phyloP scores from a whole-genome alignment of 805 yeast species.

The Hanseniaspora lindneri region DNA sequence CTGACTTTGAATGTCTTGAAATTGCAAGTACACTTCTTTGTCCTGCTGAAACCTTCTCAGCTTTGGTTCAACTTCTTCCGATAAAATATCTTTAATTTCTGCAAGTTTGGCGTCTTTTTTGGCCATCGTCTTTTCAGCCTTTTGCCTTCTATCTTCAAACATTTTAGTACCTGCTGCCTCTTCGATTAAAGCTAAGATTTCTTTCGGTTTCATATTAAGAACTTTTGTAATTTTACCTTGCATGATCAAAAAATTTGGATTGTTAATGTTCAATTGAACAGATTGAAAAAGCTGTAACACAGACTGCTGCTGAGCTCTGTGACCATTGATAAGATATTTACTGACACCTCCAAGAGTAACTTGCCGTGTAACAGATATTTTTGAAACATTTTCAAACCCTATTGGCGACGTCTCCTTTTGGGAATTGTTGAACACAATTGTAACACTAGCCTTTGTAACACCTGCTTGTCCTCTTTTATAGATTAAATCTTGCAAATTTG shows the following conservation, averaged over 20 bases:
- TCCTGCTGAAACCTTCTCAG: conserved; percentile 68
- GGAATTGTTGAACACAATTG: conserved; percentile 82
- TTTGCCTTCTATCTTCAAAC: conserved; percentile 85
- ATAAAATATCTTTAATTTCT: conserved; percentile 59
- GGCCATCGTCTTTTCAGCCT: conserved; percentile 81
- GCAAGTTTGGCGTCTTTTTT: conserved; percentile 77
- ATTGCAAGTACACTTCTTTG: conserved; percentile 71
- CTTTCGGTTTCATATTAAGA: conserved; percentile 87
- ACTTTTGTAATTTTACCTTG: conserved; percentile 98
- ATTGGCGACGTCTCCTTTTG: conserved; percentile 72
- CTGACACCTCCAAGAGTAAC: conserved; percentile 83
- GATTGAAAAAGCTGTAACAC: conserved; percentile 84
- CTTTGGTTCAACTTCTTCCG: conserved; percentile 89
- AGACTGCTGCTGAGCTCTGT: conserved; percentile 87
- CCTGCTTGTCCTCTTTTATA: conserved; percentile 98
- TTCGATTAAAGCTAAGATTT: conserved; percentile 79
- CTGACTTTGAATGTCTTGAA: conserved; percentile 71
- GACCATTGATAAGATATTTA: conserved; percentile 88
- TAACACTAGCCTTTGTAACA: conserved; percentile 90
- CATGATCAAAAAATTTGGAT: conserved; percentile 95
- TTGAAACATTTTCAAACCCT: conserved; percentile 65
- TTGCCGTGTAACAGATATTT: conserved; percentile 85
- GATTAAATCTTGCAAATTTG: conserved; percentile 82
- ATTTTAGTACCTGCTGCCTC: conserved; percentile 97
- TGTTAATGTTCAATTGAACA: conserved; percentile 89